These are phyloP conservation scores for Lagerstroemia speciosa DNA, from an alignment of 345 rosid genomes.

Conservation along the genomic window DNA sequence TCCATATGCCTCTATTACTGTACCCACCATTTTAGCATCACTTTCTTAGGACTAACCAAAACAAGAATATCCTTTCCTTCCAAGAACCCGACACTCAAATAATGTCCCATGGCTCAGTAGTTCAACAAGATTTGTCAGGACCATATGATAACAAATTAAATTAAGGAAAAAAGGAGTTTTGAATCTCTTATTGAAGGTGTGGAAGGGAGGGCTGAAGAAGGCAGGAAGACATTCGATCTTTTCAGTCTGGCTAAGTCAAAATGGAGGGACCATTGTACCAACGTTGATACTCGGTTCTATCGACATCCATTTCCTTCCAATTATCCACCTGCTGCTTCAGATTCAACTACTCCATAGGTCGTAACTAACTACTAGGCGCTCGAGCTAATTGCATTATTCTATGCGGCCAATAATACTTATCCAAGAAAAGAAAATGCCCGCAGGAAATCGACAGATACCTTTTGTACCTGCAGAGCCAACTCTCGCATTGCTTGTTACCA, in stretches of 20 bases:
- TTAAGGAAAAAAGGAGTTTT: no score
- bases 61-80: neutral
- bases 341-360: no score
- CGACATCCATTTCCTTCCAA: neutral
- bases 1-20: neutral
- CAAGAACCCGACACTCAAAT: neutral
- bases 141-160: no score
- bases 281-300: neutral
- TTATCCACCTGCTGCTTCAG: neutral
- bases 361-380: no score
- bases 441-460: conserved; percentile 17
- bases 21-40: no score
- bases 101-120: neutral
- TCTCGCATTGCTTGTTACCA: conserved; percentile 18
- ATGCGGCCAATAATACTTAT: neutral
- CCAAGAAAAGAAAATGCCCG: neutral
- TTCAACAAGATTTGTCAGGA: neutral
- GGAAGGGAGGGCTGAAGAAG: no score
- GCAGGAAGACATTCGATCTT: no score
- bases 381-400: no score
- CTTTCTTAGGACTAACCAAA: neutral
- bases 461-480: conserved; percentile 32
- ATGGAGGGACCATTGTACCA: neutral
- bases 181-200: no score
- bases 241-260: no score